Evolutionary conservation across 495 filamentous ascomycete species (phyloP), one percentile per base, ranked within the genome.

Genomic region (Rhypophila decipiens): DNA sequence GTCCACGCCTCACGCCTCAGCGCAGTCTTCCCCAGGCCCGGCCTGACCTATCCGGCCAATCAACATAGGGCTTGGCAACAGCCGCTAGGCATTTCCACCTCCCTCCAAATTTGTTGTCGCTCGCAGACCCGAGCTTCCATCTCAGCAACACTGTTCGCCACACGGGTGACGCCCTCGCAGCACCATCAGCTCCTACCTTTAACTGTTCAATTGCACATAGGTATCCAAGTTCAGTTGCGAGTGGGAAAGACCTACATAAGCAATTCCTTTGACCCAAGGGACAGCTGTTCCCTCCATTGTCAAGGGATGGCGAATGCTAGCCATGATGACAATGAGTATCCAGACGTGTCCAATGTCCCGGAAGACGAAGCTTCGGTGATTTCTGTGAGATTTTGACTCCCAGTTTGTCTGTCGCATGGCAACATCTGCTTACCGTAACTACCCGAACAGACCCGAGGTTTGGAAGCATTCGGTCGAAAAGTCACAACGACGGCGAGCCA

Each of bases 401-500:
- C 42, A 33, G 33, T 8, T 5, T 31, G 31, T 42, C 22, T 17
- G n/a, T 22, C 29, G 42, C 24, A 38, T 8, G 24, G 5, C 11
- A 35, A 38, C 12, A 48, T 24, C 7, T 17, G 35, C 47, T 53
- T 51, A 52, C 50, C 5, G 3, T 5, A 34, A 20, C 24, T 39
- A 46, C 8, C 18, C 24, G 13, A 13, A 97, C n/a, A n/a, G 91
- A 79, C 88, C 37, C 83, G 88, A 58, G 86, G 90, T 53, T 70
- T 99, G 51, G 89, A 96, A 68, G 88, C 90, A 31, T 96, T 99
- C 68, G 81, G 88, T 43, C 80, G 90, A 56, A 99, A 95, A 70
- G 90, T 99, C 47, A 90, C 90, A 21, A 88, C 87, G 19, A 97
- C 93, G 15, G 94, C 93, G 34, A 85, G 82, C 60, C 89, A 94